Evolutionary conservation across 2,329 filamentous ascomycete genomes (phyloP).

Genomic region (Leptographium galeiforme): DNA sequence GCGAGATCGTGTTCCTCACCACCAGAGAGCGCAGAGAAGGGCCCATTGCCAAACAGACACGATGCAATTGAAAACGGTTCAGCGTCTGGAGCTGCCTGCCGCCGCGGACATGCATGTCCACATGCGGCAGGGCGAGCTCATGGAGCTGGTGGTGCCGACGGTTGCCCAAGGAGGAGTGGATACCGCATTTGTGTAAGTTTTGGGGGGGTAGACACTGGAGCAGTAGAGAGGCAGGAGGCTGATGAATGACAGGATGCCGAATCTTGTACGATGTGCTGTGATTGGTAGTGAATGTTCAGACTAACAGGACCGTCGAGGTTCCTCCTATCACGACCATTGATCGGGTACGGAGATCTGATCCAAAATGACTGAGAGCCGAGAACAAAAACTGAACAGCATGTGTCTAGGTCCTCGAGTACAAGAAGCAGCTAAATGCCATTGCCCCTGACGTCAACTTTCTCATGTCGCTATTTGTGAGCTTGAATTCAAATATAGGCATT

Average conservation of each 20-base stretch:
- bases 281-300: background rate
- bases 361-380: background rate
- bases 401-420: conserved; percentile 50
- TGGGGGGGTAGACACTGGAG: too few species aligned
- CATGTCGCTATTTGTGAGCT: conserved; percentile 49
- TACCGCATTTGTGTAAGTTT: conserved; percentile 12
- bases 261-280: conserved; percentile 7
- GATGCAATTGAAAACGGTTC: conserved; percentile 17
- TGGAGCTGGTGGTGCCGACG: conserved; percentile 38
- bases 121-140: conserved; percentile 53
- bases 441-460: conserved; percentile 53
- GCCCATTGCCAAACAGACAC: conserved; percentile 8
- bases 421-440: conserved; percentile 43
- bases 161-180: conserved; percentile 19
- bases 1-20: background rate
- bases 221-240: background rate
- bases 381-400: conserved; percentile 7
- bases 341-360: conserved; percentile 1
- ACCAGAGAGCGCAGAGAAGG: background rate
- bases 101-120: conserved; percentile 60
- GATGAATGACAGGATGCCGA: conserved; percentile 36
- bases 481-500: too few species aligned
- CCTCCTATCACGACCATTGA: conserved; percentile 10
- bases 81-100: conserved; percentile 40
- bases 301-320: conserved; percentile 5